These are phyloP conservation scores for grape (Vitis vinifera) DNA, from an alignment of 164 flowering plant species.

Conservation along the genomic window DNA sequence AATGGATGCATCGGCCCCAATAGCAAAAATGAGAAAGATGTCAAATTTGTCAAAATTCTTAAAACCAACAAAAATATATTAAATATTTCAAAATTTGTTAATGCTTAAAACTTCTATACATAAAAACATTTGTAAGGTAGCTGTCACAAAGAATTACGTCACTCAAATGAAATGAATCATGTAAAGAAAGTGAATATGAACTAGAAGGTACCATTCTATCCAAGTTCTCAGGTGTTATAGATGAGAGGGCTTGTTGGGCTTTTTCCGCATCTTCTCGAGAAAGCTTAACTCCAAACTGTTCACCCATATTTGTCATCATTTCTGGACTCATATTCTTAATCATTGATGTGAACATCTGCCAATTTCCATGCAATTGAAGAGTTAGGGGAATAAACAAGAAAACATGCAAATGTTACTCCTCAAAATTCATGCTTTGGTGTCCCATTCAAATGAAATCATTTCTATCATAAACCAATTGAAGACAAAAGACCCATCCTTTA, in stretches of 20 bases:
- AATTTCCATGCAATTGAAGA: constrained; percentile 9
- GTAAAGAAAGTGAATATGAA: neutral
- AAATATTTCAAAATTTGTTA: neutral
- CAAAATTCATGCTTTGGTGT: neutral
- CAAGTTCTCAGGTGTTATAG: constrained; percentile 81
- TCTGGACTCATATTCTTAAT: constrained; percentile 92
- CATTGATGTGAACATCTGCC: constrained; percentile 90
- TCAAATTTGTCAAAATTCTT: too few species aligned
- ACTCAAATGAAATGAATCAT: neutral
- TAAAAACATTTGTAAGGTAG: too few species aligned
- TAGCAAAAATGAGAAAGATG: too few species aligned
- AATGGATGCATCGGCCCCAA: too few species aligned
- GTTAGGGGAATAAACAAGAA: neutral
- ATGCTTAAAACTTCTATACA: too few species aligned
- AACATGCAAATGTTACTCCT: neutral
- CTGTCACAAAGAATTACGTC: too few species aligned
- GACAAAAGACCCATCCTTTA: neutral
- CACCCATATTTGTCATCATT: constrained; percentile 94
- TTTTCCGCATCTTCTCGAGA: constrained; percentile 87
- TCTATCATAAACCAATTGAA: neutral
- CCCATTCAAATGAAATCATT: neutral
- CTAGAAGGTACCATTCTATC: constrained; percentile 74
- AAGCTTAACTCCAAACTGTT: constrained; percentile 88
- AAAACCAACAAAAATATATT: neutral
- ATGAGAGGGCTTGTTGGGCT: constrained; percentile 95